Base-by-base conservation (phyloP, 1,139 yeast genomes). In the Yamadazyma diddensiae region DNA sequence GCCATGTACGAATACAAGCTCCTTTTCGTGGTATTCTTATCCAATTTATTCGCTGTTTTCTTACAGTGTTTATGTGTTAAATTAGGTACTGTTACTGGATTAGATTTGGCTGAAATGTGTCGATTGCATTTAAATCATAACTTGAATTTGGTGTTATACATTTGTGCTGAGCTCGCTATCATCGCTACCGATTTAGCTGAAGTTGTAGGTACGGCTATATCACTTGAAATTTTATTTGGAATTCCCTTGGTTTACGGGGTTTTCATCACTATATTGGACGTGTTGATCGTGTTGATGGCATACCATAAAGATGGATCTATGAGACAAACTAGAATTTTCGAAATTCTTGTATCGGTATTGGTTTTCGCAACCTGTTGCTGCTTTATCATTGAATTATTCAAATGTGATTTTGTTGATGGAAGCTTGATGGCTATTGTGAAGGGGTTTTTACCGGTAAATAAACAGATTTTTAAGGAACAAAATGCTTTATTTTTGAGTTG, bases 101-200 rank as follows among this genome's bases (percentile, higher is more conserved):
- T 82, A 19, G 90, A 82, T 52, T 62, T 83, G 48, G 88, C 92
- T 2, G 85, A 82, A 49, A 79, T 80, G 67, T 83, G 92, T 53
- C 69, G 83, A 29, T 63, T 72, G 40, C 79, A 81, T 49, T 58
- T 83, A 19, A 81, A 85, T 2, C 59, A 58, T 28, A 70, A 72
- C 47, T 52, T 80, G 42, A 83, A 82, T 47, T 44, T 81, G 29
- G 52, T 70, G 13, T 55, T 82, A 37, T 83, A 82, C 46, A 59
- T 72, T 2, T 62, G 83, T 45, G 84, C 92, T 0, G 92, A 83
- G 47, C 52, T 81, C 29, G 88, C 90, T 9, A 82, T 82, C 39
- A 77, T 83, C 23, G 88, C 90, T 10, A 83, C 94, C 0, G 94
- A 83, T 52, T 64, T 83, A 47, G 92, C 92, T 1, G 94, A 83